These are phyloP conservation scores for Prunus yedoensis DNA, from an alignment of 331 rosid species.

Conservation along the genomic window DNA sequence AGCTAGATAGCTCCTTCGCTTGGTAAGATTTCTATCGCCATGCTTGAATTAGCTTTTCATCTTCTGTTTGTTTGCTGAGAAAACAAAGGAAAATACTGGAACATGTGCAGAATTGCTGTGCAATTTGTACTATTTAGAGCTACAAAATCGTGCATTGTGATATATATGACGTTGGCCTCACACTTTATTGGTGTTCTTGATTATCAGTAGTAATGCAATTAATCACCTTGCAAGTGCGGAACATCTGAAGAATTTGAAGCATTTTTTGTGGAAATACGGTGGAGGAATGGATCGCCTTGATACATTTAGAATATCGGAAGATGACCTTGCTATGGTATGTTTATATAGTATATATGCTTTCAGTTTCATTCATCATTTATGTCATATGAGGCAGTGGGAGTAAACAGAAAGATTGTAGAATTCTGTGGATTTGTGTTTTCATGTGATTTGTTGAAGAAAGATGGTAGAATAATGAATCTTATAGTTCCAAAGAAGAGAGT, in stretches of 20 bases:
- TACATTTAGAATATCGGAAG: conserved; percentile 49
- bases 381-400: not conserved
- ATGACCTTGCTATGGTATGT: conserved; percentile 63
- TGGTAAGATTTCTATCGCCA: conserved; percentile 35
- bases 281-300: conserved; percentile 47
- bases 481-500: no score
- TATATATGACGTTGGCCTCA: not conserved
- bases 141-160: not conserved
- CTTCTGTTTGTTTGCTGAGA: conserved; percentile 8
- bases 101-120: not conserved
- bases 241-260: conserved; percentile 82
- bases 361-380: not conserved
- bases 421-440: not conserved
- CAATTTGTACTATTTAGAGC: not conserved
- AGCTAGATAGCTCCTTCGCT: conserved; percentile 59
- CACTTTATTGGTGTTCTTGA: not conserved
- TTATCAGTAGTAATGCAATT: conserved; percentile 63
- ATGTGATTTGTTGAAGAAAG: no score
- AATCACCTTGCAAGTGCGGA: conserved; percentile 63
- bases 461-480: no score
- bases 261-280: conserved; percentile 81
- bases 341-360: not conserved
- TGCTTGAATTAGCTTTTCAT: not conserved
- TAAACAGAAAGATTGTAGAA: not conserved
- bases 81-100: not conserved